These are phyloP conservation scores for Fonsecaea erecta DNA, from an alignment of 2,329 filamentous ascomycete species.

Conservation along the genomic window DNA sequence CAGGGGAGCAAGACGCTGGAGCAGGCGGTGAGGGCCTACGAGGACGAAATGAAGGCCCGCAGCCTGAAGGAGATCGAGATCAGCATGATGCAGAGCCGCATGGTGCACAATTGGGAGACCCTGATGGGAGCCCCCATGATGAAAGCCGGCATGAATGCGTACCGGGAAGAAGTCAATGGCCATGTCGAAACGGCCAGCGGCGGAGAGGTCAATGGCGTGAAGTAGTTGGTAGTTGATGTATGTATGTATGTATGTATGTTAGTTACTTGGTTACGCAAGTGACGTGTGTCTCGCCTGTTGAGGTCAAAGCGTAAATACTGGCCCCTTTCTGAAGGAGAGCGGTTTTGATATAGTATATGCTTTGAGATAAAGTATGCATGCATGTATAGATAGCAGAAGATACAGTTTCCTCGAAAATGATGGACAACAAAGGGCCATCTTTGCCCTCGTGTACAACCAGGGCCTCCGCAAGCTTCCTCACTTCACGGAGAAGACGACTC, in stretches of 20 bases:
- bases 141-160: constrained; percentile 19
- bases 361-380: neutral
- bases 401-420: neutral
- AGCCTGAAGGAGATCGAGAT: constrained; percentile 50
- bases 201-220: neutral
- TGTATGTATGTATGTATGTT: too few relatives aligned
- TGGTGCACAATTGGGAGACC: constrained; percentile 51
- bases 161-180: constrained; percentile 4
- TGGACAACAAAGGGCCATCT: neutral
- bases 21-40: constrained; percentile 38
- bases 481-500: neutral
- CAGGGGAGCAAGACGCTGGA: constrained; percentile 16
- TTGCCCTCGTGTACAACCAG: too few relatives aligned
- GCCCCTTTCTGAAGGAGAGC: neutral
- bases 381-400: neutral
- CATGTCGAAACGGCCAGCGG: neutral
- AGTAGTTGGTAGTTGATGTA: too few relatives aligned
- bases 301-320: too few relatives aligned
- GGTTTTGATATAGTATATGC: neutral
- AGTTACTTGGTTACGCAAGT: neutral
- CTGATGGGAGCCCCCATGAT: constrained; percentile 28
- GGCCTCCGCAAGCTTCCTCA: neutral
- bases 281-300: too few relatives aligned
- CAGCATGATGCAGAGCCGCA: constrained; percentile 50
- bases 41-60: constrained; percentile 47